Conservation (phyloP, 2,329 filamentous ascomycete species). For the Venturia nashicola region DNA sequence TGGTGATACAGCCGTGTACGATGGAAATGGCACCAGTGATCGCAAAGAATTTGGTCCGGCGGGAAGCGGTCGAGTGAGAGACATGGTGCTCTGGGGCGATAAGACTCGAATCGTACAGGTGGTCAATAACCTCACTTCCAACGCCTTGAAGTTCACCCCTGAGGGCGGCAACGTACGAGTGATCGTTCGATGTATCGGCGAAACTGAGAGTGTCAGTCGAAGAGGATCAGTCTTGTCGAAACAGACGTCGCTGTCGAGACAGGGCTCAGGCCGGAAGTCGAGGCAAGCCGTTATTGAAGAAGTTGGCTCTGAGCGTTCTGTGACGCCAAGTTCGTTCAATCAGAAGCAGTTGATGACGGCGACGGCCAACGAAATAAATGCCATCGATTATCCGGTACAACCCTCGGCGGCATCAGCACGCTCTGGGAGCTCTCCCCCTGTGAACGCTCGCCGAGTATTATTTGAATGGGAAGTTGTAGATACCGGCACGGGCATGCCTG, state of each 20-base stretch:
- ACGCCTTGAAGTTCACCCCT: slow-evolving; percentile 84
- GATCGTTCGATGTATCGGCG: slow-evolving; percentile 60
- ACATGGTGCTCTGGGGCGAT: slow-evolving; percentile 87
- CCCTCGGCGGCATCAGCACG: slow-evolving; percentile 14
- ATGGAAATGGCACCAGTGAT: slow-evolving; percentile 23
- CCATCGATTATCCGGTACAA: slow-evolving; percentile 23
- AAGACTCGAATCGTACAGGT: slow-evolving; percentile 83
- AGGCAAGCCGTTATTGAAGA: slow-evolving; percentile 9
- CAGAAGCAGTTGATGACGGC: slow-evolving; percentile 17
- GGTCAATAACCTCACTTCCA: slow-evolving; percentile 87
- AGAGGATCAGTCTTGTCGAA: slow-evolving; percentile 33
- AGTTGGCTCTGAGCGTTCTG: background rate
- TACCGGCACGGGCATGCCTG: slow-evolving; percentile 74
- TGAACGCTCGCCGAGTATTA: slow-evolving; percentile 29
- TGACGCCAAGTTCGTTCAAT: slow-evolving; percentile 13
- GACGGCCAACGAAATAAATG: slow-evolving; percentile 35
- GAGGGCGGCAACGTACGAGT: slow-evolving; percentile 62
- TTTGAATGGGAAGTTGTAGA: slow-evolving; percentile 88
- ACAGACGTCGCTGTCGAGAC: slow-evolving; percentile 14
- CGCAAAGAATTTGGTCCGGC: slow-evolving; percentile 51
- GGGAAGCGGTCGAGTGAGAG: slow-evolving; percentile 58
- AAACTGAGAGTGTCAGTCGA: slow-evolving; percentile 36
- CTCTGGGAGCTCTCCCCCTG: background rate
- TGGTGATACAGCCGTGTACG: slow-evolving; percentile 22
- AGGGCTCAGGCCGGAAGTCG: slow-evolving; percentile 23